phyloP scores from a whole-genome alignment of 1,139 yeast genomes.

The Maudiozyma humilis region DNA sequence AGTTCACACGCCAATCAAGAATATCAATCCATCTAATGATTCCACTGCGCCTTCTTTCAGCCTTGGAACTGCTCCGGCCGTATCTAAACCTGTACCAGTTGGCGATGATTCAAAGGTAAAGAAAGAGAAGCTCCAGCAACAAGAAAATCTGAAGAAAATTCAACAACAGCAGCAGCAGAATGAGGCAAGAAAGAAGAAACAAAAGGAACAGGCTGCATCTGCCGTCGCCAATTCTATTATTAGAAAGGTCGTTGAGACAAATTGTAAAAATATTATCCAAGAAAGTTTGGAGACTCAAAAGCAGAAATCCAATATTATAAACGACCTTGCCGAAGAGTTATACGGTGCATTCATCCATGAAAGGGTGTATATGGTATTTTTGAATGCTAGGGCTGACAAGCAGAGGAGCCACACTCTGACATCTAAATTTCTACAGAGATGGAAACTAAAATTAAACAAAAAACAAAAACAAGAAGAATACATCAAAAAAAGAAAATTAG shows the following conservation, averaged over 20 bases:
- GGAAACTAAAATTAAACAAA: conserved; percentile 28
- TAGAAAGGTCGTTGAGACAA: conserved; percentile 25
- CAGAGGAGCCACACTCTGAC: conserved; percentile 29
- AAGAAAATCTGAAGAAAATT: conserved; percentile 2
- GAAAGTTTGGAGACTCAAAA: conserved; percentile 1
- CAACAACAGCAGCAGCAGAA: not conserved
- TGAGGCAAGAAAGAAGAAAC: conserved; percentile 10
- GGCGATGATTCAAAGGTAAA: not conserved
- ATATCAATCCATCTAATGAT: not conserved
- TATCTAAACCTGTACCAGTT: not conserved
- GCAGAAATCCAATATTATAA: conserved; percentile 1
- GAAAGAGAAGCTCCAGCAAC: not conserved
- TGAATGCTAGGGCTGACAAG: conserved; percentile 39
- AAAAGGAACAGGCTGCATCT: conserved; percentile 19
- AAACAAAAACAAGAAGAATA: conserved; percentile 33
- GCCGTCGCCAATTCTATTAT: conserved; percentile 32
- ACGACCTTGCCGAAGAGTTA: conserved; percentile 33
- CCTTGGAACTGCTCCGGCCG: no score
- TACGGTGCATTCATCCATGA: conserved; percentile 57
- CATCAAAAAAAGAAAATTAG: conserved; percentile 38
- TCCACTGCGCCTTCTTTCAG: not conserved
- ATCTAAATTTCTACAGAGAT: conserved; percentile 24
- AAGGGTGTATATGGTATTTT: conserved; percentile 36
- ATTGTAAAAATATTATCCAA: not conserved
- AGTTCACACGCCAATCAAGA: not conserved